Conservation (phyloP, 2,329 filamentous ascomycete species). For the Phaeosphaeria sp. region DNA sequence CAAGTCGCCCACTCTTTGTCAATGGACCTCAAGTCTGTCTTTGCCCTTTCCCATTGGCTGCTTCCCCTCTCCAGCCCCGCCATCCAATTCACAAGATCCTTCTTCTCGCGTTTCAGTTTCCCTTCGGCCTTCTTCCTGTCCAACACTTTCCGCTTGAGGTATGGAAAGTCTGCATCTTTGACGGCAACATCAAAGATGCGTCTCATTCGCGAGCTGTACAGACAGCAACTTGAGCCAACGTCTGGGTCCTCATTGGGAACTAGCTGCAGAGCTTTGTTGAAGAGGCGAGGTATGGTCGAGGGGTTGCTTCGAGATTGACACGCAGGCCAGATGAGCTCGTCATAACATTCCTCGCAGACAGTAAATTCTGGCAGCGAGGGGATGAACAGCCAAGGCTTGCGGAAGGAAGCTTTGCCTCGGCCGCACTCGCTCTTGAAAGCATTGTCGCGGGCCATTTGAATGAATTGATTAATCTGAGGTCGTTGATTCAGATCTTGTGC, state of each 20-base stretch:
- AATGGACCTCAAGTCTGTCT: constrained; percentile 2
- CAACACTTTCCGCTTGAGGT: constrained; percentile 66
- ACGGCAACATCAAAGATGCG: constrained; percentile 73
- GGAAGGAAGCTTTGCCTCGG: constrained; percentile 66
- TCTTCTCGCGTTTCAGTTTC: constrained; percentile 54
- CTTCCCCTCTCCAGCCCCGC: constrained; percentile 28
- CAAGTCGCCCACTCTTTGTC: background rate
- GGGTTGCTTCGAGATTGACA: constrained; percentile 56
- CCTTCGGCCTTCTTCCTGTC: constrained; percentile 50
- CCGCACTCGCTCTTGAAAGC: constrained; percentile 63
- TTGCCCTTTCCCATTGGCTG: constrained; percentile 34
- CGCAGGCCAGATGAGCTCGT: constrained; percentile 76
- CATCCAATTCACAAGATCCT: constrained; percentile 38
- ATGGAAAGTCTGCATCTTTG: constrained; percentile 68
- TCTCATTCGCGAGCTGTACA: constrained; percentile 83
- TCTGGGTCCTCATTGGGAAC: constrained; percentile 56
- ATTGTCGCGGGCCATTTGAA: constrained; percentile 64
- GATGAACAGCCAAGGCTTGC: constrained; percentile 78
- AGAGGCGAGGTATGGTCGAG: constrained; percentile 37
- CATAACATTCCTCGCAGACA: constrained; percentile 86
- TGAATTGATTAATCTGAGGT: constrained; percentile 66
- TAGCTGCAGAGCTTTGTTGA: constrained; percentile 63
- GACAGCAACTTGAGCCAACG: constrained; percentile 67
- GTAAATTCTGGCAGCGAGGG: constrained; percentile 77
- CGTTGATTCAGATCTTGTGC: constrained; percentile 42